Evolutionary conservation across 495 filamentous ascomycete genomes (phyloP), one percentile per base, ranked within the genome.

Genomic region (Aspergillus coremiiformis): DNA sequence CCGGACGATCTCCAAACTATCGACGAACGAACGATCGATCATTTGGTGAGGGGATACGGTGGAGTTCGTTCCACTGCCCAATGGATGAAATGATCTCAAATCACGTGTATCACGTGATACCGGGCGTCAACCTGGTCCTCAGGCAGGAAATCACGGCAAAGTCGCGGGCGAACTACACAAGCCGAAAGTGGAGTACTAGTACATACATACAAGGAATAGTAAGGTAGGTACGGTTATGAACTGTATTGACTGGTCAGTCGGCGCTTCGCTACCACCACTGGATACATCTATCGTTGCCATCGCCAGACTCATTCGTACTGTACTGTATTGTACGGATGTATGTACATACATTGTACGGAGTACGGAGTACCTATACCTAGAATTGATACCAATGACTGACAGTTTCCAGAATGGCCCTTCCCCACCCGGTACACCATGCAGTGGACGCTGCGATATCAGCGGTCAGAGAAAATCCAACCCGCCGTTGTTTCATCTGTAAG

Each of bases 1-100:
- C 37, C 30, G 44, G 54, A 21, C 48, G 56, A 58, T 58, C 51
- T 46, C 33, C 20, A 51, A 39, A 49, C 55, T 58, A 58, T 51
- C 32, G 55, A 58, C 32, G 47, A 26, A 35, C 39, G 37, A 26
- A 41, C 37, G 54, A 49, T 35, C 23, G 39, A 49, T 54, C 44
- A 54, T 42, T 54, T 49, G 44, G 17, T 10, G 37, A 41, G 37
- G n/a, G 19, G 11, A n/a, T 22, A 42, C 12, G 15, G 50, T 52
- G 50, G 44, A 35, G 35, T 32, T 27, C n/a, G 9, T 26, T 29
- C 51, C 15, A 45, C 35, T 29, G 29, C 42, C 30, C 32, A 33
- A 47, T 12, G 14, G 4, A 22, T 7, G 8, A 21, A 19, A 49
- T 26, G 19, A 17, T 0, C 24, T n/a, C 1, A n/a, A 9, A 32